Percentiles rank a stretch among this genome's conserved stretches.
Evolutionary conservation across 1,284 basidiomycete genomes (phyloP).

Genomic region (Pulveroboletus sp.): DNA sequence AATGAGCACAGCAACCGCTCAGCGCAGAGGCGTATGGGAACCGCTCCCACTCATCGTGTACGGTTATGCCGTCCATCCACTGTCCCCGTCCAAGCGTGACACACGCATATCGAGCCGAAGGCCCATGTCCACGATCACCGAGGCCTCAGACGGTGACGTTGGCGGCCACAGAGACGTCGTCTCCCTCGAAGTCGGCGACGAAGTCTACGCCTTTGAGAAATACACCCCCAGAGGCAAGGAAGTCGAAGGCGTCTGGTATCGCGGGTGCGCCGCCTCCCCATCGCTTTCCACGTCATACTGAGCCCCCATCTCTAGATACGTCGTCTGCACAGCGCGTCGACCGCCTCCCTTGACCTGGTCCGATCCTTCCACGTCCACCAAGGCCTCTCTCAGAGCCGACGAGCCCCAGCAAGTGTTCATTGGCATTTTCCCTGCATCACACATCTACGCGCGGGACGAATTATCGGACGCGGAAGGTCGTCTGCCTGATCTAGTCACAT

Average conservation of each 20-base stretch:
- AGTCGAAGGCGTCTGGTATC: conserved; percentile 81
- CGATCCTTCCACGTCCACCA: conserved; percentile 52
- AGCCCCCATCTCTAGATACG: conserved; percentile 62
- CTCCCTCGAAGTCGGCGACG: conserved; percentile 87
- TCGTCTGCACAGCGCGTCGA: conserved; percentile 77
- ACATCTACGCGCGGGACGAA: conserved; percentile 88
- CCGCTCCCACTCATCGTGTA: conserved; percentile 79
- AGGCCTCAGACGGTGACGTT: conserved; percentile 66
- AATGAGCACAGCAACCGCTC: conserved; percentile 31
- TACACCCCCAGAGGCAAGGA: conserved; percentile 75
- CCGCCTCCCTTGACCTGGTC: conserved; percentile 67
- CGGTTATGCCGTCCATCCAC: conserved; percentile 79
- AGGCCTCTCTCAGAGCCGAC: conserved; percentile 55
- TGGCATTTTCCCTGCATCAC: conserved; percentile 92
- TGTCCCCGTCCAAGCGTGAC: conserved; percentile 71
- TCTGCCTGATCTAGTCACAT: conserved; percentile 68
- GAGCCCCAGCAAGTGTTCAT: conserved; percentile 89
- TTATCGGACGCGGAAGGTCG: conserved; percentile 87
- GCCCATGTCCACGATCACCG: conserved; percentile 65
- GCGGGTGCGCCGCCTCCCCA: conserved; percentile 65
- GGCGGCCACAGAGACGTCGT: conserved; percentile 74
- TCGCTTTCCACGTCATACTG: conserved; percentile 10
- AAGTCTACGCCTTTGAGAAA: conserved; percentile 94
- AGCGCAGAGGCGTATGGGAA: conserved; percentile 64
- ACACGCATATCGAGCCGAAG: conserved; percentile 64